Evolutionary conservation across 2,329 filamentous ascomycete genomes (phyloP).

Genomic region (Fusarium hainanense): DNA sequence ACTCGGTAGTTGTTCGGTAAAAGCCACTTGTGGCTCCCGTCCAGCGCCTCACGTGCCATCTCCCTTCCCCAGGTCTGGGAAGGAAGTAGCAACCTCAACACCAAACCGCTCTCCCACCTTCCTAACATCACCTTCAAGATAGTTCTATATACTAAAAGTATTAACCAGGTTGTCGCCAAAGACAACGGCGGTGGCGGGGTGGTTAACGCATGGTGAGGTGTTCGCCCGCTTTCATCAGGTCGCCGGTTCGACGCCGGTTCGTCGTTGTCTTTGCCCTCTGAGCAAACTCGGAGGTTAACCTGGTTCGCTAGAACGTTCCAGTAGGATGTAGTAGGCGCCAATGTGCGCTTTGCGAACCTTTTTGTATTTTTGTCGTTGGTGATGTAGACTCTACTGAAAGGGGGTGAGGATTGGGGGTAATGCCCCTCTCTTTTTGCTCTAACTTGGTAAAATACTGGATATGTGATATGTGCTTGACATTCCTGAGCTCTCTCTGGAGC

Average conservation of each 20-base stretch:
- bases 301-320: conserved; percentile 7
- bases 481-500: rapidly evolving
- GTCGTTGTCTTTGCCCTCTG: background rate
- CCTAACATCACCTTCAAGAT: background rate
- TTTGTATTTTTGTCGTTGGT: background rate
- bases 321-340: conserved; percentile 25
- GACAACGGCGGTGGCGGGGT: conserved; percentile 4
- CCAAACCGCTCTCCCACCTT: background rate
- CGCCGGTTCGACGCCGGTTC: conserved; percentile 10
- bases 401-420: rapidly evolving
- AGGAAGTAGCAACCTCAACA: background rate
- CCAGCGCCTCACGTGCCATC: rapidly evolving
- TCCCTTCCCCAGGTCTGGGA: background rate
- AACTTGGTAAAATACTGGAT: rapidly evolving
- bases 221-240: too few relatives aligned
- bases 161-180: background rate
- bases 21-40: background rate
- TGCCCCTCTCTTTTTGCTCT: rapidly evolving
- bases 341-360: conserved; percentile 24
- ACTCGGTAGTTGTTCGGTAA: background rate
- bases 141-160: background rate
- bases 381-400: background rate
- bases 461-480: rapidly evolving
- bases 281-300: conserved; percentile 2
- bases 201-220: conserved; percentile 4